phyloP scores from a whole-genome alignment of 1,284 basidiomycete species.

The Naganishia liquefaciens region DNA sequence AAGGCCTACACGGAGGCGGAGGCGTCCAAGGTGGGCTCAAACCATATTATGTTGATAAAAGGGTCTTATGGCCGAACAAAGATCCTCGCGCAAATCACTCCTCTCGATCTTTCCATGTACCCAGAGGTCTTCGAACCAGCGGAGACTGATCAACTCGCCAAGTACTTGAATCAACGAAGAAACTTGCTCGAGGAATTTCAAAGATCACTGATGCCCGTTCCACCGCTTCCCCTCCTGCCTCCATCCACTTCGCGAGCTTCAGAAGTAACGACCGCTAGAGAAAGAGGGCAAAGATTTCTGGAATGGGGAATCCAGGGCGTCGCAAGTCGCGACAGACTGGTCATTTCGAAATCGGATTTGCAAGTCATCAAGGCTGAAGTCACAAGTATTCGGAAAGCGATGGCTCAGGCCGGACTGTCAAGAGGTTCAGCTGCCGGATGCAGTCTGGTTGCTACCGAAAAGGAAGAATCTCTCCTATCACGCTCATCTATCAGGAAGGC shows the following conservation, averaged over 20 bases:
- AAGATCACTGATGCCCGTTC: conserved; percentile 7
- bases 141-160: conserved; percentile 20
- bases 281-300: background rate
- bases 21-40: conserved; percentile 7
- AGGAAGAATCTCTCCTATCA: background rate
- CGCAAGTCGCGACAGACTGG: conserved; percentile 6
- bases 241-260: background rate
- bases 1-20: conserved; percentile 13
- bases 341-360: conserved; percentile 8
- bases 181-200: conserved; percentile 6
- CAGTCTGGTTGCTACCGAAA: background rate
- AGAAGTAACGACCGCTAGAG: background rate
- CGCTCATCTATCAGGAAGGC: conserved; percentile 9
- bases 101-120: conserved; percentile 2
- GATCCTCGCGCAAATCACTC: conserved; percentile 1
- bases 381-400: background rate
- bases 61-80: background rate
- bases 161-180: conserved; percentile 17
- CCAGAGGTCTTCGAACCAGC: conserved; percentile 19
- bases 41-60: no score
- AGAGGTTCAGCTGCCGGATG: background rate
- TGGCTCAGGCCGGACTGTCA: background rate
- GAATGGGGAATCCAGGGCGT: conserved; percentile 12
- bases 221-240: conserved; percentile 4
- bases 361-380: conserved; percentile 15